Evolutionary conservation across 768 basidiomycete genomes (phyloP).

Genomic region (Kwoniella dejecticola): DNA sequence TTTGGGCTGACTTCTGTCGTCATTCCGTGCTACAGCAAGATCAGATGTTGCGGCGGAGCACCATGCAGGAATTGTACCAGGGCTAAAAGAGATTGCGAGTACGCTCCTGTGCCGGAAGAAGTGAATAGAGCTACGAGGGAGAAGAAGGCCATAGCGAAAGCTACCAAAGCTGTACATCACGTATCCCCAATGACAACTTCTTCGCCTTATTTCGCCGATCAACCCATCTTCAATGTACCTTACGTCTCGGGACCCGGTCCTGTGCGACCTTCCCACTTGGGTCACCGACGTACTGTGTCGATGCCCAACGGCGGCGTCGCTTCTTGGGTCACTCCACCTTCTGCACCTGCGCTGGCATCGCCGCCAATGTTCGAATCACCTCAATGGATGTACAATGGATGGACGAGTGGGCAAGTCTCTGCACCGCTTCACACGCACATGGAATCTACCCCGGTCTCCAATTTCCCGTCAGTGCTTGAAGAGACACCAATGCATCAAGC

Average conservation of each 20-base stretch:
- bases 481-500: constrained; percentile 34
- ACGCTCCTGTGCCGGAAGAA: constrained; percentile 51
- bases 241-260: constrained; percentile 24
- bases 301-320: constrained; percentile 29
- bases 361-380: constrained; percentile 46
- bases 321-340: constrained; percentile 31
- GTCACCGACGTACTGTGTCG: constrained; percentile 40
- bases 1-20: background rate
- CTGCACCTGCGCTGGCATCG: constrained; percentile 40
- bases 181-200: constrained; percentile 24
- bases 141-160: constrained; percentile 49
- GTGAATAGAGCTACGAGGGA: constrained; percentile 49
- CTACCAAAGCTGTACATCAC: constrained; percentile 22
- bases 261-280: constrained; percentile 22
- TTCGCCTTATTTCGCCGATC: constrained; percentile 35
- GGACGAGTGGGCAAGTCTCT: constrained; percentile 16
- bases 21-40: constrained; percentile 32
- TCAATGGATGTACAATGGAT: constrained; percentile 45
- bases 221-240: constrained; percentile 32
- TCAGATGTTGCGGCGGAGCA: constrained; percentile 44
- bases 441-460: background rate
- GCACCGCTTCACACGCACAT: constrained; percentile 9
- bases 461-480: constrained; percentile 48
- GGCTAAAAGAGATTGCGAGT: constrained; percentile 43
- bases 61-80: constrained; percentile 51